Conservation (phyloP, 2,329 filamentous ascomycete genomes). For the Ploettnerulaceae sp. region DNA sequence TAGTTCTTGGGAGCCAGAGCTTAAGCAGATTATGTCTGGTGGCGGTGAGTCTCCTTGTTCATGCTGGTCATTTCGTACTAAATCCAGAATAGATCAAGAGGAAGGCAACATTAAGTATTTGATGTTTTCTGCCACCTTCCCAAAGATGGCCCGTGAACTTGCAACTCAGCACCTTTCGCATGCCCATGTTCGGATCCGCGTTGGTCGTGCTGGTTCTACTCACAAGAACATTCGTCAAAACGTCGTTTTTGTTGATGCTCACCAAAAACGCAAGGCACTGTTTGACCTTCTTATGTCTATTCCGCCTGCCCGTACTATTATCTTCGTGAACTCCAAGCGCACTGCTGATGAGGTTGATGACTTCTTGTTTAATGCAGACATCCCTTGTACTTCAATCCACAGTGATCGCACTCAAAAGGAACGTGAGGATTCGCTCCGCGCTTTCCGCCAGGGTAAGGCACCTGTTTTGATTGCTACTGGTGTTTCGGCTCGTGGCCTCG, state of each 20-base stretch:
- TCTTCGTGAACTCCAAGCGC: slow-evolving; percentile 83
- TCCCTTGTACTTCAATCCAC: slow-evolving; percentile 88
- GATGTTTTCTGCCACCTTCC: slow-evolving; percentile 95
- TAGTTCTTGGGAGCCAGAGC: slow-evolving; percentile 70
- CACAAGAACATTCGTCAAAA: slow-evolving; percentile 80
- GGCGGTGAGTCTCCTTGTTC: slow-evolving; percentile 59
- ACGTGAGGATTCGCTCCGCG: slow-evolving; percentile 84
- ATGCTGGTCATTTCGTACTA: slow-evolving; percentile 10
- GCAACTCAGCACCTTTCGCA: slow-evolving; percentile 71
- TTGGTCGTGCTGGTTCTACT: slow-evolving; percentile 80
- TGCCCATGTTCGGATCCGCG: slow-evolving; percentile 73
- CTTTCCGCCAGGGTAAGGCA: slow-evolving; percentile 68
- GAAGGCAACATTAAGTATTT: slow-evolving; percentile 65
- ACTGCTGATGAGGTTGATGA: slow-evolving; percentile 83
- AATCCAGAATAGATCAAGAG: slow-evolving; percentile 59
- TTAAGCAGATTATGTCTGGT: slow-evolving; percentile 71
- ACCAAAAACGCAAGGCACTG: slow-evolving; percentile 65
- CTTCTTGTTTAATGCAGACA: slow-evolving; percentile 70
- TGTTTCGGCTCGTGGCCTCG: slow-evolving; percentile 81
- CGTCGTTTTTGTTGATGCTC: slow-evolving; percentile 61
- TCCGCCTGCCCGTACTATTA: slow-evolving; percentile 71
- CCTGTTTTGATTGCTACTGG: slow-evolving; percentile 86
- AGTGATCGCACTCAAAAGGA: slow-evolving; percentile 81
- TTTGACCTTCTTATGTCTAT: slow-evolving; percentile 67
- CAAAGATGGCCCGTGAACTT: slow-evolving; percentile 69